Evolutionary conservation across 768 basidiomycete species (phyloP), one percentile per base, ranked within the genome.

Genomic region (Coprinopsis cinerea): DNA sequence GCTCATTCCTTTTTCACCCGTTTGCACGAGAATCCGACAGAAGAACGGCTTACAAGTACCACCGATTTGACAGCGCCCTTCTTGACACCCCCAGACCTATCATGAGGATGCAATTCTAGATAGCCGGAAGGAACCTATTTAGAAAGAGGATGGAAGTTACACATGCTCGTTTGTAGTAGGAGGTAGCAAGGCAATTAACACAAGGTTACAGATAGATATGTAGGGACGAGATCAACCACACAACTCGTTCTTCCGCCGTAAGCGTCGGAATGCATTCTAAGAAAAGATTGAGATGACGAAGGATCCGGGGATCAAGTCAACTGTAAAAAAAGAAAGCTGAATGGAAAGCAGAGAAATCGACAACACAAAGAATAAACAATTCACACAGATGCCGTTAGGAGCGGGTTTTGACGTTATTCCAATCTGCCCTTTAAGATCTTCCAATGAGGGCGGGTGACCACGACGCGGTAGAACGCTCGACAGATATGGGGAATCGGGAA

Each of bases 391-490:
- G 41, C 44, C 44, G 44, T 23, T 45, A 18, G 15, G 18, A 28
- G 28, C 44, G 44, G 44, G 44, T 7, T 11, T 45, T 45, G 44
- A 45, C 44, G 44, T 45, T 27, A 45, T 45, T 9, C 25, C 4
- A 4, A 20, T 23, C 10, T 43, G 17, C 42, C 17, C 11, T 23
- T 17, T n/a, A 18, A 17, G 18, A 35, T 17, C 32, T 18, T 35
- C 24, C 17, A 42, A 15, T 20, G 10, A 34, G 23, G 24, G 35
- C 47, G 52, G 61, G 49, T 44, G 51, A 49, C 62, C 60, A 64
- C 44, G 48, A 58, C 36, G 57, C 68, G 35, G 75, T 75, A 46
- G 70, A 77, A 39, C 75, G 73, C 64, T 75, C 73, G 52, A 69
- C 69, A 49, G 75, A 77, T 15, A 72, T 64, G 34, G 69, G 64